Percentiles rank a stretch among this genome's conserved stretches.
Evolutionary conservation across 352 stramenopile species (phyloP).

Genomic region (Blastocystis sp.): DNA sequence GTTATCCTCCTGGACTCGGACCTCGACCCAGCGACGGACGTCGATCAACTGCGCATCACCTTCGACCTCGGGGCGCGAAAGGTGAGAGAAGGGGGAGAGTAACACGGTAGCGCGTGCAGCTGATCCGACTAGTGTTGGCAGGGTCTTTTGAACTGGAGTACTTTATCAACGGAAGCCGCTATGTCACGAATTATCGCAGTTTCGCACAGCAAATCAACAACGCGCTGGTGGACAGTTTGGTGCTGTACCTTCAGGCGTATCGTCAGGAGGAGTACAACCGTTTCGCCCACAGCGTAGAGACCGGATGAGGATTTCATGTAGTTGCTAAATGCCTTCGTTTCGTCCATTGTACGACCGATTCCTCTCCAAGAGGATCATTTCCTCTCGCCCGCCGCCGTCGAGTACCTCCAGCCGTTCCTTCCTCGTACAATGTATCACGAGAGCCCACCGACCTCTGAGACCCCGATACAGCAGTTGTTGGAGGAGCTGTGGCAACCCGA

Average conservation of each 20-base stretch:
- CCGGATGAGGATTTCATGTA: not conserved
- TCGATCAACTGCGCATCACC: not conserved
- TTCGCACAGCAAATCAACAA: not conserved
- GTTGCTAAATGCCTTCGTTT: not conserved
- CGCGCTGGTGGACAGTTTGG: not conserved
- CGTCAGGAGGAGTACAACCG: not conserved
- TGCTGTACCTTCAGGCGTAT: not conserved
- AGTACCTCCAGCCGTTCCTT: not conserved
- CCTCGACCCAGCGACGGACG: not conserved
- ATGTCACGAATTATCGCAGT: not conserved
- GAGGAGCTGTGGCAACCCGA: not conserved
- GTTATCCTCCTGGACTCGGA: slow-evolving; percentile 27
- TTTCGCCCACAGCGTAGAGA: not conserved
- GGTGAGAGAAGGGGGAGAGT: not conserved
- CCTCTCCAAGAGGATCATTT: not conserved
- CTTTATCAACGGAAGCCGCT: not conserved
- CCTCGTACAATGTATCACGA: not conserved
- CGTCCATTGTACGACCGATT: not conserved
- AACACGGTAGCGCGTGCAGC: not conserved
- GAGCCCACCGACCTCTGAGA: not conserved
- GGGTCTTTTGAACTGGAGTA: slow-evolving; percentile 9
- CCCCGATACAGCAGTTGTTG: not conserved
- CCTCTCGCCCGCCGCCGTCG: not conserved
- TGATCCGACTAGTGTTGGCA: not conserved
- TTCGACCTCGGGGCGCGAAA: not conserved